phyloP scores from a whole-genome alignment of 2,329 filamentous ascomycete species.

The Pyrenochaeta sp. region DNA sequence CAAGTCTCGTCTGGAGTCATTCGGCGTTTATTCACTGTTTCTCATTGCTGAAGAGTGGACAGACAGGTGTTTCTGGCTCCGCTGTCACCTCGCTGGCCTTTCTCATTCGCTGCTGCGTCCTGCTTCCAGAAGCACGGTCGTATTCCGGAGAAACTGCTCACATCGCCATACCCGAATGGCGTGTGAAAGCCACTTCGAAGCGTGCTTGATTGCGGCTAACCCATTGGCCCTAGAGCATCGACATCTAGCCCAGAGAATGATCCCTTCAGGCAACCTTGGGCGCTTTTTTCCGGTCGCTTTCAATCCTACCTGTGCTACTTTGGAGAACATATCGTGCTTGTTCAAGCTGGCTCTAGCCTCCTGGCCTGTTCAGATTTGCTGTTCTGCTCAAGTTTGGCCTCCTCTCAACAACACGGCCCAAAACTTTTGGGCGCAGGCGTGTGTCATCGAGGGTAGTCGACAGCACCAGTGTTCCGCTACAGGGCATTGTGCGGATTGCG shows the following conservation, averaged over 20 bases:
- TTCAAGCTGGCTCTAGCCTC: background rate
- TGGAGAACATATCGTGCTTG: background rate
- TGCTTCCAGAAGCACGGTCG: background rate
- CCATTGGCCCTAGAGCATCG: background rate
- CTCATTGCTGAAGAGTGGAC: background rate
- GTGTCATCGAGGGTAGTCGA: background rate
- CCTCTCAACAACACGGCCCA: background rate
- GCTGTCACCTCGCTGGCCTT: background rate
- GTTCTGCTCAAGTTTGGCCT: background rate
- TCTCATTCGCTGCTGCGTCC: background rate
- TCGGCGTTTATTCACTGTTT: background rate
- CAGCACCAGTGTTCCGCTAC: background rate
- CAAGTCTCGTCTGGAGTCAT: background rate
- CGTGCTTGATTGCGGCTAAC: background rate
- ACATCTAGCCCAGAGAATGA: background rate
- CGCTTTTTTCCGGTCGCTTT: background rate
- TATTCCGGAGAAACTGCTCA: constrained; percentile 1
- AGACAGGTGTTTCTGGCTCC: background rate
- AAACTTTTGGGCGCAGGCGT: background rate
- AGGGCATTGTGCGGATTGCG: background rate
- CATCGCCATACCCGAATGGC: background rate
- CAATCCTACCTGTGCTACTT: background rate
- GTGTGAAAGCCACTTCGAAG: background rate
- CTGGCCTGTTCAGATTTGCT: background rate
- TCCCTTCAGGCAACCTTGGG: background rate